Conservation (phyloP, 495 filamentous ascomycete species). For the Neurospora tetrasperma region DNA sequence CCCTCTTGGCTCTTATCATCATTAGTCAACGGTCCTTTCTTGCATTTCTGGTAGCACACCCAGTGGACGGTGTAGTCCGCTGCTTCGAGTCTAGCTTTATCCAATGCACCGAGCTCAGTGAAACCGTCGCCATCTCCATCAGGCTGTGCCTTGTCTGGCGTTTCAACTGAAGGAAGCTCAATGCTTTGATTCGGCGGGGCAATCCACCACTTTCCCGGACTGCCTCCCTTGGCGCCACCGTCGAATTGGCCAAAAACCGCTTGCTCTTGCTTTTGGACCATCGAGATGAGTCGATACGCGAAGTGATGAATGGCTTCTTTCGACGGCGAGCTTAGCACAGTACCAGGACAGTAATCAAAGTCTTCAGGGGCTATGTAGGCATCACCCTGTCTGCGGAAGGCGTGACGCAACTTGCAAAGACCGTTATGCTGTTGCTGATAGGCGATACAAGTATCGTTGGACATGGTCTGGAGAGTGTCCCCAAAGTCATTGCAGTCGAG, state of each 20-base stretch:
- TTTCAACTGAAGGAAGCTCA: neutral
- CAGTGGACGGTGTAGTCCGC: neutral
- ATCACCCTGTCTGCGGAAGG: neutral
- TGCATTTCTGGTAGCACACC: neutral
- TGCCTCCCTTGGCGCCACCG: no score
- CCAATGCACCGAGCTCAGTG: neutral
- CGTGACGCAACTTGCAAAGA: neutral
- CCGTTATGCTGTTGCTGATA: neutral
- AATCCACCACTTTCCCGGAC: constrained; percentile 2
- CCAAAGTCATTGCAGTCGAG: neutral
- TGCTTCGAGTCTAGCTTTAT: neutral
- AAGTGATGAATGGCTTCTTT: neutral
- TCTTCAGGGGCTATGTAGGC: no score
- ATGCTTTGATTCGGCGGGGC: neutral
- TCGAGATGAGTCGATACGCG: neutral
- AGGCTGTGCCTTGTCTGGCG: neutral
- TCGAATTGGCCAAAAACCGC: neutral
- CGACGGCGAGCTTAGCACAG: no score
- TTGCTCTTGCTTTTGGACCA: neutral
- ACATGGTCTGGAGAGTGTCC: neutral
- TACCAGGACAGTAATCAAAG: no score
- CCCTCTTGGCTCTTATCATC: no score
- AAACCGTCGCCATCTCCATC: neutral
- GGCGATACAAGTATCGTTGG: neutral
- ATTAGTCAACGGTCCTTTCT: no score